Conservation (phyloP, 805 yeast species). For the Diddensiella santjacobensis region DNA sequence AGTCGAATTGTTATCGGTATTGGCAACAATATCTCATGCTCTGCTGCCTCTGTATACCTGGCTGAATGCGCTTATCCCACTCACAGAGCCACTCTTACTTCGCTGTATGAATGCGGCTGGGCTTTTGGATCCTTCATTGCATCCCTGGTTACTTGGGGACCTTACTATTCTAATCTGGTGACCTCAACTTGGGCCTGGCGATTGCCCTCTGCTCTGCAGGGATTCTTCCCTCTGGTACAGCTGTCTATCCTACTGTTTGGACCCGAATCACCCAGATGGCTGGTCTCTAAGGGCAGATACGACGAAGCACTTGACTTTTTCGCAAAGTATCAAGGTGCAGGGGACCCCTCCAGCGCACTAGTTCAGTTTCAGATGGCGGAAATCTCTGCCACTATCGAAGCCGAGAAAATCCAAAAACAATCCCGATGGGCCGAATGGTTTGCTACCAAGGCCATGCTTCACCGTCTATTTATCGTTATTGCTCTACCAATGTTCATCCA, state of each 20-base stretch:
- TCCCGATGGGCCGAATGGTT: slow-evolving; percentile 10
- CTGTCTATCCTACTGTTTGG: slow-evolving; percentile 23
- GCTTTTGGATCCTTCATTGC: slow-evolving; percentile 71
- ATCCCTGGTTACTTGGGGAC: slow-evolving; percentile 52
- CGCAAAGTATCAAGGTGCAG: slow-evolving; percentile 18
- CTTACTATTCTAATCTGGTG: slow-evolving; percentile 62
- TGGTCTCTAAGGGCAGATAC: slow-evolving; percentile 5
- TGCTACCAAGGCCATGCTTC: slow-evolving; percentile 8
- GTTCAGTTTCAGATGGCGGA: slow-evolving; percentile 18
- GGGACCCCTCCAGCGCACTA: slow-evolving; percentile 13
- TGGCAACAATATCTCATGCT: slow-evolving; percentile 70
- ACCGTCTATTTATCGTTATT: slow-evolving; percentile 10
- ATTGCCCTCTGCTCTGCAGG: slow-evolving; percentile 67
- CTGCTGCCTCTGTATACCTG: slow-evolving; percentile 81
- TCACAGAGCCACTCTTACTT: slow-evolving; percentile 59
- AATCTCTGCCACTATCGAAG: slow-evolving; percentile 14
- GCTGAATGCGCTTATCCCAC: slow-evolving; percentile 68
- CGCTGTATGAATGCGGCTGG: slow-evolving; percentile 62
- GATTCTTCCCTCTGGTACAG: slow-evolving; percentile 54
- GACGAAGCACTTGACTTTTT: slow-evolving; percentile 38
- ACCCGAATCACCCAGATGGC: slow-evolving; percentile 15
- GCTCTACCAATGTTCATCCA: slow-evolving; percentile 15
- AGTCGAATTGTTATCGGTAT: slow-evolving; percentile 69
- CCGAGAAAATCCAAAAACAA: slow-evolving; percentile 14
- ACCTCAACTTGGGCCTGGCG: slow-evolving; percentile 49